phyloP scores from a whole-genome alignment of 257 asterid genomes.

The Eustoma russellianum region DNA sequence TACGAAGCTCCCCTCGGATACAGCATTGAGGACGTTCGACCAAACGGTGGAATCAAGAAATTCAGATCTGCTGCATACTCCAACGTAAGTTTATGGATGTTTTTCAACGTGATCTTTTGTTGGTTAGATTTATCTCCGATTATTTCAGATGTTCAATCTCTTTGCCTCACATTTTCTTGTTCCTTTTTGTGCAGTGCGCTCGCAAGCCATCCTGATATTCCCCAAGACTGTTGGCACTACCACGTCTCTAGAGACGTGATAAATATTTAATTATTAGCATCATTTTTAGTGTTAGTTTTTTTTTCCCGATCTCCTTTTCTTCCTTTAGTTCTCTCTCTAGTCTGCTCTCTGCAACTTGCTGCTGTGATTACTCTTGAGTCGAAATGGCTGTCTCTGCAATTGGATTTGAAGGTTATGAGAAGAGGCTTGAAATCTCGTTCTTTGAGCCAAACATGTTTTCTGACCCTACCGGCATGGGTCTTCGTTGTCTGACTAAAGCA shows the following conservation, averaged over 20 bases:
- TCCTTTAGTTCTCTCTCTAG: conserved; percentile 27
- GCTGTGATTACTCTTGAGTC: conserved; percentile 5
- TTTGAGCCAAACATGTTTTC: conserved; percentile 59
- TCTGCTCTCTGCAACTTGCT: conserved; percentile 9
- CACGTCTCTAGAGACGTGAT: conserved; percentile 60
- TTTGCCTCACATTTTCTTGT: conserved; percentile 4
- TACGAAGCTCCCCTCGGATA: conserved; percentile 95
- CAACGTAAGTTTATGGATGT: conserved; percentile 46
- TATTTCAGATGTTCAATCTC: neutral
- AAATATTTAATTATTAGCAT: conserved; percentile 13
- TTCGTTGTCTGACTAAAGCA: conserved; percentile 48
- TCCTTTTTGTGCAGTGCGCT: conserved; percentile 58
- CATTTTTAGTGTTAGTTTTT: conserved; percentile 14
- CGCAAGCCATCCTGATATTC: conserved; percentile 94
- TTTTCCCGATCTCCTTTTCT: conserved; percentile 51
- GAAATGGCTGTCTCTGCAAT: conserved; percentile 51
- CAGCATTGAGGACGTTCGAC: conserved; percentile 89
- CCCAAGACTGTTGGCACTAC: neutral
- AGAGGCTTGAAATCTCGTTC: conserved; percentile 73
- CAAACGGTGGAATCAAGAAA: conserved; percentile 92
- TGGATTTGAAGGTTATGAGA: conserved; percentile 84
- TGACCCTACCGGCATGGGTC: conserved; percentile 78
- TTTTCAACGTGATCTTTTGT: neutral
- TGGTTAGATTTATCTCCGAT: neutral
- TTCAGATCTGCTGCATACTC: conserved; percentile 98